Conservation (phyloP, 2,329 filamentous ascomycete species). For the Dryadomyces quercivorus region DNA sequence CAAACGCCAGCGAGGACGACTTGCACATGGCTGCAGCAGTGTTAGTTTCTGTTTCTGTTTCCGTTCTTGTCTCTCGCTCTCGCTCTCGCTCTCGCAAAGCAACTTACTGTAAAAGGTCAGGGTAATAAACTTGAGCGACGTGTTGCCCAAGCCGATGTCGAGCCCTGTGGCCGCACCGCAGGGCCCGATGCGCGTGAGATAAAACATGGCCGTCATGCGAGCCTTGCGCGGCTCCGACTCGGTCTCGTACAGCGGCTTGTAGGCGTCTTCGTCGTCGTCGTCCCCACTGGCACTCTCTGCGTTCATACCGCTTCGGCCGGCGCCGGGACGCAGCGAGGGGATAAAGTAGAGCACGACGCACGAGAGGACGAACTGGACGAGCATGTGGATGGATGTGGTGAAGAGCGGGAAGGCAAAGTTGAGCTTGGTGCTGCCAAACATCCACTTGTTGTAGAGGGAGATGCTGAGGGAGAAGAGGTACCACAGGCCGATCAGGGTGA, state of each 20-base stretch:
- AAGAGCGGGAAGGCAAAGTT: conserved; percentile 94
- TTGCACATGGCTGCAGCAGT: conserved; percentile 99
- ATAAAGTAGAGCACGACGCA: conserved; percentile 68
- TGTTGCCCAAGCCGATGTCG: conserved; percentile 93
- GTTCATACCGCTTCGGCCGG: conserved; percentile 30
- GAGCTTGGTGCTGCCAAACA: conserved; percentile 78
- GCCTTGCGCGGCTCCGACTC: conserved; percentile 29
- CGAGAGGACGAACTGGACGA: conserved; percentile 79
- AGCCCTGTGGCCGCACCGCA: conserved; percentile 88
- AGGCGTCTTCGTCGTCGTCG: conserved; percentile 37
- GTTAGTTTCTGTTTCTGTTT: too few species aligned
- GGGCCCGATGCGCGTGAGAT: conserved; percentile 79
- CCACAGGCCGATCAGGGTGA: conserved; percentile 76
- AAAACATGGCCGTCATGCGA: conserved; percentile 75
- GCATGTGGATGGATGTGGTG: conserved; percentile 90
- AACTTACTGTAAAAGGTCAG: conserved; percentile 84
- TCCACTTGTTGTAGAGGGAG: conserved; percentile 99
- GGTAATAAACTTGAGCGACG: conserved; percentile 88
- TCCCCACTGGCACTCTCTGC: conserved; percentile 43
- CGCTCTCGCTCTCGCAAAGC: background rate
- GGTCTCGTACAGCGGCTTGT: conserved; percentile 30
- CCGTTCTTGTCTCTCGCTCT: background rate
- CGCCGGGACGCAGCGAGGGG: conserved; percentile 58
- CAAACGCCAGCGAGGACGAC: conserved; percentile 89
- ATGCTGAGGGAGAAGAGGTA: conserved; percentile 86